A percentile compares a stretch with the other conserved stretches of the same genome.
These are phyloP conservation scores for Monocercomonoides exilis DNA, from an alignment of 78 protist species.

Conservation along the genomic window DNA sequence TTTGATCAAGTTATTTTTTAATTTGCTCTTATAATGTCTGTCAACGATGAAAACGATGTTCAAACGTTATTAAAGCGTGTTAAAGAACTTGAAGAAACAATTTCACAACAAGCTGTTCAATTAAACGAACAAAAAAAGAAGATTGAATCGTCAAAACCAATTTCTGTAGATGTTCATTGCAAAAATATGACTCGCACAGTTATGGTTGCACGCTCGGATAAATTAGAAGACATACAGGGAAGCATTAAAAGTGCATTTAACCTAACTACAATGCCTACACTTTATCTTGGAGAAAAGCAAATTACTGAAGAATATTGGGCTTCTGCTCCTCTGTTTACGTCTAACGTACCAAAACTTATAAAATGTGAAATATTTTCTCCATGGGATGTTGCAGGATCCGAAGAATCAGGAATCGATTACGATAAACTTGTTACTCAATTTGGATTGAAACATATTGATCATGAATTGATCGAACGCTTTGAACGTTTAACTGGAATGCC, in stretches of 20 bases:
- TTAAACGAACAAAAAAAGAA: background rate
- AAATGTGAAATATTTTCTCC: background rate
- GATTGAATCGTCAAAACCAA: background rate
- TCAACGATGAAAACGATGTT: background rate
- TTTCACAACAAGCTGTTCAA: too few relatives aligned
- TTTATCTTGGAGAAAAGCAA: background rate
- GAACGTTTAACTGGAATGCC: background rate
- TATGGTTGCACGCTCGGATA: background rate
- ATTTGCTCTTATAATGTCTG: too few relatives aligned
- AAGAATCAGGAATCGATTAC: constrained; percentile 33
- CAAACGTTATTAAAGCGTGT: background rate
- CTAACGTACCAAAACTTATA: background rate
- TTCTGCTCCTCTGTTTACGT: background rate
- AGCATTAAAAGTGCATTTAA: background rate
- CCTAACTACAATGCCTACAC: background rate
- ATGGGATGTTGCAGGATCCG: constrained; percentile 19
- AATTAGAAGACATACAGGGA: background rate
- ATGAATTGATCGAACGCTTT: constrained; percentile 15
- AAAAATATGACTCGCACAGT: background rate
- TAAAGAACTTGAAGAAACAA: background rate
- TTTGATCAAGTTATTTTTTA: too few relatives aligned
- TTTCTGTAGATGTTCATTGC: background rate
- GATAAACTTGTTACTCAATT: constrained; percentile 25
- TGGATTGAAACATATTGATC: background rate
- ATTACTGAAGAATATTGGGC: background rate